These are phyloP conservation scores for Pestalotiopsis sp. DNA, from an alignment of 2,329 filamentous ascomycete genomes.

Conservation along the genomic window DNA sequence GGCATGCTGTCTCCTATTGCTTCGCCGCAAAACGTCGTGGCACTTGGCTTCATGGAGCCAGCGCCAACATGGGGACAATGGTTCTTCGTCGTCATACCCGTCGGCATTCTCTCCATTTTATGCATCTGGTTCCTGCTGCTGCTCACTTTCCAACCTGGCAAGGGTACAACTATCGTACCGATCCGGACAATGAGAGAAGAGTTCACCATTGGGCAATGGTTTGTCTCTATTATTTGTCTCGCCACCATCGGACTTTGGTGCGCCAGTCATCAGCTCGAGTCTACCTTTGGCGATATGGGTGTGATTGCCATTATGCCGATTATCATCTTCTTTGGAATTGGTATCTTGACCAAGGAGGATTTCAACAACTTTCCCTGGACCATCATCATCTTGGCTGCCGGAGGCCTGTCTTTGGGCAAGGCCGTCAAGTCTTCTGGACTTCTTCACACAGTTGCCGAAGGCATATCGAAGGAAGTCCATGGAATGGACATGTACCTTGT, in stretches of 20 bases:
- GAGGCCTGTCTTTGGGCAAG: slow-evolving; percentile 89
- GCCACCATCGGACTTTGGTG: slow-evolving; percentile 91
- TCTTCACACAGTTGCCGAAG: slow-evolving; percentile 80
- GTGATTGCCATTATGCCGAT: slow-evolving; percentile 96
- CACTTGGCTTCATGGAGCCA: slow-evolving; percentile 92
- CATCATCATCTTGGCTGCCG: slow-evolving; percentile 96
- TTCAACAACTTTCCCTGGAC: slow-evolving; percentile 99
- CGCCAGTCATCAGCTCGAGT: slow-evolving; percentile 83
- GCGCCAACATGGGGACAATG: slow-evolving; percentile 91
- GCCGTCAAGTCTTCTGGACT: slow-evolving; percentile 92
- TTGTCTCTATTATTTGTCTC: slow-evolving; percentile 83
- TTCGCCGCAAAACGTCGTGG: slow-evolving; percentile 96
- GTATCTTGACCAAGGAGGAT: slow-evolving; percentile 96
- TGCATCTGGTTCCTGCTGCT: slow-evolving; percentile 89
- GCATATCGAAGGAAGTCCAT: slow-evolving; percentile 74
- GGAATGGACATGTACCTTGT: slow-evolving; percentile 84
- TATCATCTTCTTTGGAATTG: slow-evolving; percentile 93
- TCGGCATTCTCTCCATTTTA: slow-evolving; percentile 85
- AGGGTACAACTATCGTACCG: slow-evolving; percentile 85
- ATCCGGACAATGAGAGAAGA: slow-evolving; percentile 87
- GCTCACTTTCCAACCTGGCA: slow-evolving; percentile 80
- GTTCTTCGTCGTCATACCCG: slow-evolving; percentile 95
- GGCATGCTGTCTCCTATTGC: slow-evolving; percentile 97
- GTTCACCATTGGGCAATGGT: slow-evolving; percentile 89
- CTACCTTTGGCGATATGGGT: slow-evolving; percentile 94